These are phyloP conservation scores for Aspergillus affinis DNA, from an alignment of 495 filamentous ascomycete species.

Conservation along the genomic window DNA sequence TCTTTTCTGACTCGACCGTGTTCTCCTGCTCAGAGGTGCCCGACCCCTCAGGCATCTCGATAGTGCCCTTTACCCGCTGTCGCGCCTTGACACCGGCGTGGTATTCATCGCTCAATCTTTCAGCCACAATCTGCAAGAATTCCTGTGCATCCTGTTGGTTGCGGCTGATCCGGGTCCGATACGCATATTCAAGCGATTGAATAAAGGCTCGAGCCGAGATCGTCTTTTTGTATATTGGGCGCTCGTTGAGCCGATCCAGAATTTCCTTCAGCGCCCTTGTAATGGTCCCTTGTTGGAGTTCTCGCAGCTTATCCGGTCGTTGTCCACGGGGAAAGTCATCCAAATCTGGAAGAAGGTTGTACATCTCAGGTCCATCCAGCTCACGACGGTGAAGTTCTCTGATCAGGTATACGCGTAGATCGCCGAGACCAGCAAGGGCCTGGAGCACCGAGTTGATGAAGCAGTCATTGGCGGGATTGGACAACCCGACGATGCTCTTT, in stretches of 20 bases:
- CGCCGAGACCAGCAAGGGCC: conserved; percentile 89
- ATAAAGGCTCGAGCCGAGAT: conserved; percentile 85
- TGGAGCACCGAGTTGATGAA: conserved; percentile 99
- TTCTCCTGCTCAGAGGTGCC: conserved; percentile 15
- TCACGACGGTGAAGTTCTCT: conserved; percentile 79
- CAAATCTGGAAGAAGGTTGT: conserved; percentile 54
- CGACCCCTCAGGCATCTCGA: conserved; percentile 20
- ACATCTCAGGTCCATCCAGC: conserved; percentile 71
- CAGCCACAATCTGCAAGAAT: conserved; percentile 89
- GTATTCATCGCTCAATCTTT: conserved; percentile 90
- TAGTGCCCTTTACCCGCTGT: conserved; percentile 31
- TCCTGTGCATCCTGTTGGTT: conserved; percentile 99
- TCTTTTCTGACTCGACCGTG: conserved; percentile 23
- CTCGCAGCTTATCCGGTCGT: conserved; percentile 63
- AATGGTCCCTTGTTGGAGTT: conserved; percentile 75
- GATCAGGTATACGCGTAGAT: conserved; percentile 87
- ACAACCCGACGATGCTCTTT: conserved; percentile 84
- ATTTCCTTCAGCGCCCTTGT: conserved; percentile 91
- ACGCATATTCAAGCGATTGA: conserved; percentile 75
- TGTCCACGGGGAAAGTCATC: conserved; percentile 43
- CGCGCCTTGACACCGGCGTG: conserved; percentile 77
- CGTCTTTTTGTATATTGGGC: conserved; percentile 90
- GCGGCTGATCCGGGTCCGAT: conserved; percentile 83
- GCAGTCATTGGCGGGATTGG: conserved; percentile 95
- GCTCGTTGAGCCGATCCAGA: conserved; percentile 88